A percentile compares a stretch with the other conserved stretches of the same genome.
These are phyloP conservation scores for Cynara cardunculus DNA, from an alignment of 129 eudicot species.

Conservation along the genomic window DNA sequence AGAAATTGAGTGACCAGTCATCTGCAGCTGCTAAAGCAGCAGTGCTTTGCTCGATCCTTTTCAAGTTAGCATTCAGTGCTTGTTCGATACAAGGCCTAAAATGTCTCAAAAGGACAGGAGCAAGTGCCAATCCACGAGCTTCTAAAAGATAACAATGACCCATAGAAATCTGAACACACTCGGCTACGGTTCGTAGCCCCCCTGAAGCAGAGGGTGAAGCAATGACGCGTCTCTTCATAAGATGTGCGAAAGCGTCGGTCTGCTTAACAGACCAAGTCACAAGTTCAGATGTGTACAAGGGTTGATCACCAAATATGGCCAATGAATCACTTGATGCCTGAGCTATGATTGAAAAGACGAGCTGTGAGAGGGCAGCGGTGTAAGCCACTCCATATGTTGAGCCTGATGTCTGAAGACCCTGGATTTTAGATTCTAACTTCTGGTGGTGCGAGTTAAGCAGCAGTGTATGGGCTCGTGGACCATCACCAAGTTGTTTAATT, in stretches of 20 bases:
- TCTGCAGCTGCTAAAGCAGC: conserved; percentile 93
- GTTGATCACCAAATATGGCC: conserved; percentile 76
- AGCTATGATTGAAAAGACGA: conserved; percentile 78
- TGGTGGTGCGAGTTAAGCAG: conserved; percentile 67
- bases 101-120: conserved; percentile 63
- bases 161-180: conserved; percentile 75
- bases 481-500: conserved; percentile 81
- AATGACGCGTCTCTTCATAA: conserved; percentile 57
- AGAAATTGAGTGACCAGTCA: conserved; percentile 68
- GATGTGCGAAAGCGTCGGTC: conserved; percentile 55
- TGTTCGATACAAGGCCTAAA: conserved; percentile 79
- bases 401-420: conserved; percentile 48
- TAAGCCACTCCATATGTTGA: conserved; percentile 54
- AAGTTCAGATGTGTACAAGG: conserved; percentile 74
- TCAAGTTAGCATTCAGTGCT: conserved; percentile 64
- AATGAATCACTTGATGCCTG: conserved; percentile 87
- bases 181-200: conserved; percentile 62
- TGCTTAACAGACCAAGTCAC: conserved; percentile 86
- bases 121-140: conserved; percentile 83
- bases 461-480: conserved; percentile 79
- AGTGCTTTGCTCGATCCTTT: conserved; percentile 64
- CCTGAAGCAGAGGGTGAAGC: conserved; percentile 80
- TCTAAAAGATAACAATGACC: conserved; percentile 82
- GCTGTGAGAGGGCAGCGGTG: conserved; percentile 73
- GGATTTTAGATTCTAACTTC: conserved; percentile 47